Base-by-base conservation (phyloP, 148 eudicot genomes). In the Rhododendron ferrugineum region DNA sequence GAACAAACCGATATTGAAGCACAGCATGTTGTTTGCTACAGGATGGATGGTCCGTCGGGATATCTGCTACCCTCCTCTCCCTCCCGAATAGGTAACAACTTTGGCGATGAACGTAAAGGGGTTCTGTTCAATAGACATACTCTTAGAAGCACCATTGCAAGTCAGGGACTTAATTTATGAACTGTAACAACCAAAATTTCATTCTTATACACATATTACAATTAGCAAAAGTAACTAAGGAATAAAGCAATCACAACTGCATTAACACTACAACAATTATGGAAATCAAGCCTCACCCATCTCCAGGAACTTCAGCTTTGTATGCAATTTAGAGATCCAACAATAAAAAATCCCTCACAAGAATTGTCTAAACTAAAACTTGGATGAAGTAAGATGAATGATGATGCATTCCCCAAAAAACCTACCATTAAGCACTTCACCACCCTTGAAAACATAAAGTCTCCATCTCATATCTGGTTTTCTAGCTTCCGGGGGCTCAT, bases 11-110 rank as follows among this genome's bases (percentile, higher is more conserved):
- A 42, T 85, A 96, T 85, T 95, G 98, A 84, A 96, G 98, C 83
- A 96, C 98, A 54, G 99, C 96, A 84, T 95, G 99, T 68, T 96
- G 99, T 88, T 95, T 95, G 90, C 98, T 95, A 90, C 98, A 94
- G 79, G 98, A 95, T 18, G 98, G 97, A 83, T 95, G 98, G 84
- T 93, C 97, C 23, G 96, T 94, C 2, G 97, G 98, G 86, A 95
- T 93, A 40, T 96, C 99, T 64, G 98, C 99, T 66, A 96, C 92
- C 92, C 97, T 96, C 85, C 99, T 91, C 84, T 96, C 99, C 90
- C 99, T 92, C 85, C 99, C 98, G 79, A 96, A 96, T 28, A 96
- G 93, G 91, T 96, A 96, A 86, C 93, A 96, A 87, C 92, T 95
- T 83, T 96, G 95, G 86, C 98, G 97, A 91, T 96, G 99, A 70